Evolutionary conservation across 1,139 yeast species (phyloP).

Genomic region (Hanseniaspora uvarum): DNA sequence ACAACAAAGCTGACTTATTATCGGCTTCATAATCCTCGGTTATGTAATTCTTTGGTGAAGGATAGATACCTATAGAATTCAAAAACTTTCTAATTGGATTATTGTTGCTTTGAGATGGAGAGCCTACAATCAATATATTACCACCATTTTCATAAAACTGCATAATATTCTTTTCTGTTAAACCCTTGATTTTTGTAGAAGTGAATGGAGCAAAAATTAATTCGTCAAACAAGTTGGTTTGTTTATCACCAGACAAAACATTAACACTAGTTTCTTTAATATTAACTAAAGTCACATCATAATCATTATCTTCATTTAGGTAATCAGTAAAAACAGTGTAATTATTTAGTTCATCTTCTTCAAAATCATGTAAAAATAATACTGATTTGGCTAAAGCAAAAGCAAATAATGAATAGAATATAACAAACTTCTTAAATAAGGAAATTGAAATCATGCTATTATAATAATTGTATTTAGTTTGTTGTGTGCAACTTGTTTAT

Average conservation of each 20-base stretch:
- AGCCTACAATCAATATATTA: constrained; percentile 54
- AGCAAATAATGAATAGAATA: neutral
- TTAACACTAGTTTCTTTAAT: constrained; percentile 30
- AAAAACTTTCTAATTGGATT: constrained; percentile 59
- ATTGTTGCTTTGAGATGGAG: constrained; percentile 46
- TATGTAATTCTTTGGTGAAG: constrained; percentile 66
- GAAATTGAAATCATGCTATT: neutral
- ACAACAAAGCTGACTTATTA: constrained; percentile 21
- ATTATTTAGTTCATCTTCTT: neutral
- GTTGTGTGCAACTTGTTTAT: neutral
- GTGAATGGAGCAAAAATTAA: constrained; percentile 44
- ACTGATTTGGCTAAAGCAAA: constrained; percentile 4
- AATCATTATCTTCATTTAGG: constrained; percentile 27
- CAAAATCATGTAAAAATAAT: constrained; percentile 13
- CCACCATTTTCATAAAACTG: constrained; percentile 59
- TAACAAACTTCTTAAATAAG: neutral
- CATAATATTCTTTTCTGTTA: constrained; percentile 39
- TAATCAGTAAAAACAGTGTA: constrained; percentile 1
- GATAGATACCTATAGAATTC: constrained; percentile 71
- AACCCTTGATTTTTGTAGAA: constrained; percentile 30
- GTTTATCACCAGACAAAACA: constrained; percentile 33
- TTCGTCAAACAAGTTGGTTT: constrained; percentile 39
- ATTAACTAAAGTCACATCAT: constrained; percentile 27
- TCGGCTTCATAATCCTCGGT: constrained; percentile 46
- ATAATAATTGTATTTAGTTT: neutral